Evolutionary conservation across 2,329 filamentous ascomycete genomes (phyloP).

Genomic region (Talaromyces sp.): DNA sequence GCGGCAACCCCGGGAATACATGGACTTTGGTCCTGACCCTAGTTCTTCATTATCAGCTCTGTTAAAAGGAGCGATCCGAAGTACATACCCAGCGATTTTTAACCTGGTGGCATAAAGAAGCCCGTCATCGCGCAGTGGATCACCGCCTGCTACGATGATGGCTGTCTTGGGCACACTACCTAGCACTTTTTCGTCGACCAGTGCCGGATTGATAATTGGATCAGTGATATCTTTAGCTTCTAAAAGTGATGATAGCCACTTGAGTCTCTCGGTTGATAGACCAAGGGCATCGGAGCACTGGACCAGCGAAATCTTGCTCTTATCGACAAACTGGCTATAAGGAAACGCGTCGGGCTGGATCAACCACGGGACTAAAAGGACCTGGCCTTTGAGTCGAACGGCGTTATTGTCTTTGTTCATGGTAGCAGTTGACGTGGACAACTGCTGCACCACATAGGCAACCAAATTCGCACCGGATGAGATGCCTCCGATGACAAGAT

Average conservation of each 20-base stretch:
- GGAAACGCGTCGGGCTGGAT: conserved; percentile 3
- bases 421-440: not conserved
- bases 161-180: not conserved
- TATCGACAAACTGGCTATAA: not conserved
- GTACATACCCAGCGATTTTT: not conserved
- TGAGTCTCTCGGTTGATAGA: not conserved
- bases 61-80: not conserved
- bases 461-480: conserved; percentile 5
- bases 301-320: not conserved
- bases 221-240: not conserved
- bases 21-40: conserved; percentile 5
- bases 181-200: not conserved
- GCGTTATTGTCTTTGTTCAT: no score
- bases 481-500: not conserved
- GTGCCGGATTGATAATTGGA: not conserved
- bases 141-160: not conserved
- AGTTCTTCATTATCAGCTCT: not conserved
- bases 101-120: conserved; percentile 5
- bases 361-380: conserved; percentile 4
- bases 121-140: not conserved
- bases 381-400: not conserved
- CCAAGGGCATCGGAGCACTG: not conserved
- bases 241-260: not conserved
- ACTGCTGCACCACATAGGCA: not conserved
- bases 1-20: conserved; percentile 4